A percentile compares a stretch with the other conserved stretches of the same genome.
Conservation (phyloP, 2,329 filamentous ascomycete genomes). For the Exutisphaerella laricina region DNA sequence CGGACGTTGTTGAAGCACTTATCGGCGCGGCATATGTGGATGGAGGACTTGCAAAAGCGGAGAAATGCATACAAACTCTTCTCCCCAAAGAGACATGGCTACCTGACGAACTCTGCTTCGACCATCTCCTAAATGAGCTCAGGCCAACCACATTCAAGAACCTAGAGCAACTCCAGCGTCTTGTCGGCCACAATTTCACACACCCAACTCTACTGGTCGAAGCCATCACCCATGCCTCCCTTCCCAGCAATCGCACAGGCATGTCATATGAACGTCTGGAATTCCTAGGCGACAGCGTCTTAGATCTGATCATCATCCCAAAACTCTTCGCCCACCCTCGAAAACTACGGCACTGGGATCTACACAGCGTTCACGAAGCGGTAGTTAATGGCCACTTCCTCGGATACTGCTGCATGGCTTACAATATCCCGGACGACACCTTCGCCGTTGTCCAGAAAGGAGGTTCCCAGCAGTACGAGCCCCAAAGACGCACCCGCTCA, state of each 20-base stretch:
- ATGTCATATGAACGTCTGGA: conserved; percentile 69
- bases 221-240: conserved; percentile 66
- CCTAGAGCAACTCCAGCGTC: conserved; percentile 52
- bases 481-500: conserved; percentile 1
- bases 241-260: conserved; percentile 36
- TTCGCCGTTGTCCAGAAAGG: conserved; percentile 19
- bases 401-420: conserved; percentile 66
- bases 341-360: conserved; percentile 50
- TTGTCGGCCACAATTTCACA: conserved; percentile 67
- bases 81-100: conserved; percentile 48
- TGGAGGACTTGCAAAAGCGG: conserved; percentile 59
- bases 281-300: conserved; percentile 78
- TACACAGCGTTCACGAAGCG: conserved; percentile 71
- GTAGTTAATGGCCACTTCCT: conserved; percentile 77
- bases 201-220: conserved; percentile 67
- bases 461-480: conserved; percentile 6
- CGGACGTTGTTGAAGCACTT: conserved; percentile 81
- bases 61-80: conserved; percentile 61
- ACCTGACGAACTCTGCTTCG: conserved; percentile 9
- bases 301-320: conserved; percentile 69
- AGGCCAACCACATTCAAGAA: conserved; percentile 40
- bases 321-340: conserved; percentile 52
- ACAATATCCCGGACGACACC: conserved; percentile 35
- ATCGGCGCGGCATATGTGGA: conserved; percentile 70
- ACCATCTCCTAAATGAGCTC: conserved; percentile 35